phyloP scores from a whole-genome alignment of 495 filamentous ascomycete genomes.

The Penicillium macrosclerotiorum region DNA sequence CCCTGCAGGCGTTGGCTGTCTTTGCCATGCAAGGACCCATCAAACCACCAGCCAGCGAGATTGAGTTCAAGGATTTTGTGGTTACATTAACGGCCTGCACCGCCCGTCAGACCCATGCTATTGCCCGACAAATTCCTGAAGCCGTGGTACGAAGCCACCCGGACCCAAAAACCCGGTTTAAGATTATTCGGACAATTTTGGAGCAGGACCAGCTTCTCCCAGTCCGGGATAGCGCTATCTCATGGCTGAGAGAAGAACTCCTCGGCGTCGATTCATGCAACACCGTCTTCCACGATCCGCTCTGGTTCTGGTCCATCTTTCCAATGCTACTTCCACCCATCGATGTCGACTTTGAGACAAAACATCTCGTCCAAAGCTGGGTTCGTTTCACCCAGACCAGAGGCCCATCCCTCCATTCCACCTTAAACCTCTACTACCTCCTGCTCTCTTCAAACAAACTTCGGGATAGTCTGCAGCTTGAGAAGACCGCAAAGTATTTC shows the following conservation, averaged over 20 bases:
- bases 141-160: slow-evolving; percentile 75
- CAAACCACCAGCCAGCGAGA: slow-evolving; percentile 21
- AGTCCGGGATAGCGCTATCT: slow-evolving; percentile 76
- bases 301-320: slow-evolving; percentile 54
- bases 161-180: slow-evolving; percentile 62
- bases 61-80: slow-evolving; percentile 44
- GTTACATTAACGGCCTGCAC: slow-evolving; percentile 66
- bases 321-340: slow-evolving; percentile 32
- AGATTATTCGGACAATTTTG: slow-evolving; percentile 76
- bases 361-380: slow-evolving; percentile 36
- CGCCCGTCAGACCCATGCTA: slow-evolving; percentile 63
- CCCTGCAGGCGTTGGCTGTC: slow-evolving; percentile 36
- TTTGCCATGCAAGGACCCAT: slow-evolving; percentile 26
- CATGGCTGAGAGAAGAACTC: slow-evolving; percentile 86
- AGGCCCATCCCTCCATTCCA: slow-evolving; percentile 38
- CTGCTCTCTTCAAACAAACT: slow-evolving; percentile 36
- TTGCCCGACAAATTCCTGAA: slow-evolving; percentile 72
- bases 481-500: slow-evolving; percentile 39
- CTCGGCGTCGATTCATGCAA: slow-evolving; percentile 35
- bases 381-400: slow-evolving; percentile 37
- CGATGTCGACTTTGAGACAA: slow-evolving; percentile 14
- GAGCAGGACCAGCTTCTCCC: slow-evolving; percentile 71
- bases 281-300: slow-evolving; percentile 33
- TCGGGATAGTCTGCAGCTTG: slow-evolving; percentile 32
- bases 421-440: slow-evolving; percentile 47